Percentiles rank a stretch among this genome's conserved stretches.
Evolutionary conservation across 768 basidiomycete species (phyloP).

Genomic region (Lactifluus rugatus): DNA sequence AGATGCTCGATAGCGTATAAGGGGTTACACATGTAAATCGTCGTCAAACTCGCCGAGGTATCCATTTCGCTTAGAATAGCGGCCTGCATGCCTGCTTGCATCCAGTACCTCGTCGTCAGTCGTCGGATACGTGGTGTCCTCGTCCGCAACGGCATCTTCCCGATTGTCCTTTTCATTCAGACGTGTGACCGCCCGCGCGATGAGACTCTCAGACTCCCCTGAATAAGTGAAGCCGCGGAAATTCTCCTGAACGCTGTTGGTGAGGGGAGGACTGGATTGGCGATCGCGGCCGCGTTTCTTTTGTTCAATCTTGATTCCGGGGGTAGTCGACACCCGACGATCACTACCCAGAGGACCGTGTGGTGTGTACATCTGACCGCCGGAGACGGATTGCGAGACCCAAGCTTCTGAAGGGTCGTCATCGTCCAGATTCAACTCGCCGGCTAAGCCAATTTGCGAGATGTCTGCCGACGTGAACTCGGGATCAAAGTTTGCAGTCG

Average conservation of each 20-base stretch:
- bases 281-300: slow-evolving; percentile 28
- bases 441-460: slow-evolving; percentile 50
- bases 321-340: slow-evolving; percentile 17
- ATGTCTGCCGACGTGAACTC: slow-evolving; percentile 95
- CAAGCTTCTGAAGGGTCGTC: slow-evolving; percentile 66
- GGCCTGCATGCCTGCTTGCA: slow-evolving; percentile 49
- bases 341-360: slow-evolving; percentile 64
- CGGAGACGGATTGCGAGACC: slow-evolving; percentile 32
- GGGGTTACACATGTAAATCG: slow-evolving; percentile 27
- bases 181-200: slow-evolving; percentile 33
- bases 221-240: slow-evolving; percentile 91
- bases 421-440: slow-evolving; percentile 32
- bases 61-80: slow-evolving; percentile 52
- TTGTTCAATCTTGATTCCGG: slow-evolving; percentile 13
- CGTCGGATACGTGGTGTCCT: slow-evolving; percentile 36
- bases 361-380: slow-evolving; percentile 45
- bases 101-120: slow-evolving; percentile 77
- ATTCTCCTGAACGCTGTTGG: slow-evolving; percentile 90
- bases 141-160: slow-evolving; percentile 24
- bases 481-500: slow-evolving; percentile 95
- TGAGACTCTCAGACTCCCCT: slow-evolving; percentile 54
- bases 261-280: slow-evolving; percentile 49
- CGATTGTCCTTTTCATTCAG: slow-evolving; percentile 26
- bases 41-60: slow-evolving; percentile 31
- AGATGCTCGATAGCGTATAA: neutral